These are phyloP conservation scores for Fusarium sp. DNA, from an alignment of 2,329 filamentous ascomycete genomes.

Conservation along the genomic window DNA sequence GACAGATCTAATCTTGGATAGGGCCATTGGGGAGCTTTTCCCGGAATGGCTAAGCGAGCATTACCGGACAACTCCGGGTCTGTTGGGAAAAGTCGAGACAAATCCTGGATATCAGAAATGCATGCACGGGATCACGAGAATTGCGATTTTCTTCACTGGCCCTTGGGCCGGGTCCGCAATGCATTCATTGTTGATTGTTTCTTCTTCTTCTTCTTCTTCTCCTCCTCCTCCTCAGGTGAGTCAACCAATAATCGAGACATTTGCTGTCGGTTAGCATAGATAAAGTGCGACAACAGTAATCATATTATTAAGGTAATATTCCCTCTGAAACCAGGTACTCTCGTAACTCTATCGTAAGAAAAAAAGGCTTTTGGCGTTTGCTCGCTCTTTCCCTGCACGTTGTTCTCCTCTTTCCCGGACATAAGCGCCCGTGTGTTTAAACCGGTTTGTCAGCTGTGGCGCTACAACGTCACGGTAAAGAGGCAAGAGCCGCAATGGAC, in stretches of 20 bases:
- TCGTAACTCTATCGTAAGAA: no score
- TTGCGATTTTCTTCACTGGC: conserved; percentile 4
- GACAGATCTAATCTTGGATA: conserved; percentile 24
- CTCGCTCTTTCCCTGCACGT: conserved; percentile 6
- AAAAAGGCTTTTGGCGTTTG: no score
- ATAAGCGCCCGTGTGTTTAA: conserved; percentile 23
- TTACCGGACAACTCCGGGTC: conserved; percentile 6
- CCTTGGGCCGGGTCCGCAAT: conserved; percentile 3
- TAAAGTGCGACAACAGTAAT: no score
- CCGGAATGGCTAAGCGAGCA: conserved; percentile 20
- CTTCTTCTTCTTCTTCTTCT: background rate
- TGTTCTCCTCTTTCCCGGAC: conserved; percentile 5
- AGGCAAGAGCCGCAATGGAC: conserved; percentile 21
- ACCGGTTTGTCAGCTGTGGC: conserved; percentile 28
- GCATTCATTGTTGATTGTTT: background rate
- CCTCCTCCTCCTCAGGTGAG: no score
- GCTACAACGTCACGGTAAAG: conserved; percentile 29
- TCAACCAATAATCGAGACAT: no score
- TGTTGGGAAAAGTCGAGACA: conserved; percentile 15
- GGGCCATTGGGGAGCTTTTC: conserved; percentile 8
- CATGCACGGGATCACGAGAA: conserved; percentile 13
- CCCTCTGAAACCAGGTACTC: no score
- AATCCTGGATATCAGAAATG: conserved; percentile 6
- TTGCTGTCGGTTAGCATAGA: no score
- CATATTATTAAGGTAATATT: no score